Base-by-base conservation (phyloP, 352 stramenopile species). In the Globisporangium ultimum region DNA sequence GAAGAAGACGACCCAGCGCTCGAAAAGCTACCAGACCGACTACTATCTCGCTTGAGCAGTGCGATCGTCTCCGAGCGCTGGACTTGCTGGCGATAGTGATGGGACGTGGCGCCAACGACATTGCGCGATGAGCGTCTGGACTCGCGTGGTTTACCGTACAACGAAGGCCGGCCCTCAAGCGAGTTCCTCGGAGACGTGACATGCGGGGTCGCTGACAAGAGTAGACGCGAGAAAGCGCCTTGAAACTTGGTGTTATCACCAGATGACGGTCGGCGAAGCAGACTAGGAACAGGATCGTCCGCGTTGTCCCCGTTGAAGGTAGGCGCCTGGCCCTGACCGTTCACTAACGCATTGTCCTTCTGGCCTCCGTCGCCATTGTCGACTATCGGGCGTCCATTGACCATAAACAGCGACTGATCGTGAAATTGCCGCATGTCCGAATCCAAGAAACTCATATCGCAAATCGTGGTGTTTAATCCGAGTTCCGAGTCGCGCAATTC, bases 341-440 rank as follows among this genome's bases (percentile, higher is more conserved):
- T 22, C 36, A 4, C 38, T 22, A 22, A 21, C 22, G 14, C 54
- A 21, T 42, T 24, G 46, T 51, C 15, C 9, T 40, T 22, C 12
- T 41, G 34, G 22, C 40, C 32, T n/a, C 18, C 60, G 18, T 32
- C 42, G 2, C 42, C 18, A 3, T 11, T 57, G n/a, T 41, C 56
- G 9, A 42, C 15, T n/a, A 40, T 36, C 38, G 32, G 22, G 1
- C n/a, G 57, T 12, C 20, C 55, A 21, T 58, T 46, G 22, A 56
- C 58, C 61, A 83, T 63, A 42, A 80, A 76, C 38, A 78, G 55
- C n/a, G 70, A 76, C 41, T 87, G 67, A 9, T 81, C 78, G 46
- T 90, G 78, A 68, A 90, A 90, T 50, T 84, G 70, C 10, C 80
- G 80, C 80, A 90, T 90, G 38, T 88, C 78, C 3, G 68, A 72